phyloP scores from a whole-genome alignment of 1,284 basidiomycete species.

The Trametes hirsuta region DNA sequence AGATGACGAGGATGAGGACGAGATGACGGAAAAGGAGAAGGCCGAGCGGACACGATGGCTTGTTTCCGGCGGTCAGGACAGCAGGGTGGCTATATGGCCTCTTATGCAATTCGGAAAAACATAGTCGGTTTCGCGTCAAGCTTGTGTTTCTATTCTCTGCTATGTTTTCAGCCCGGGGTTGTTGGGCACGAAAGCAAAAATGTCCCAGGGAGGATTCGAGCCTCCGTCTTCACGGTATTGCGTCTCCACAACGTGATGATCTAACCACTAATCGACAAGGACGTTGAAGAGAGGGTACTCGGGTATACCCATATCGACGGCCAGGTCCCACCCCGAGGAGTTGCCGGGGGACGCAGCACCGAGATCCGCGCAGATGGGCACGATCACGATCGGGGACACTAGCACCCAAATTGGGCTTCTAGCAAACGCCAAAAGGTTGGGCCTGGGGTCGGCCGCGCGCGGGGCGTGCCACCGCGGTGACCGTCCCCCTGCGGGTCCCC shows the following conservation, averaged over 20 bases:
- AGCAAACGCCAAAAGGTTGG: conserved; percentile 13
- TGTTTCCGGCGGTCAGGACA: conserved; percentile 73
- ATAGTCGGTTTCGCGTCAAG: neutral
- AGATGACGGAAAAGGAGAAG: conserved; percentile 55
- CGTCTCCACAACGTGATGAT: conserved; percentile 26
- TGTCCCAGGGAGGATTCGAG: conserved; percentile 27
- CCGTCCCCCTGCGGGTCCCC: neutral
- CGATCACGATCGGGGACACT: neutral
- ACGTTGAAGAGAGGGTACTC: neutral
- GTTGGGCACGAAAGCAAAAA: neutral
- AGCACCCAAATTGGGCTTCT: neutral
- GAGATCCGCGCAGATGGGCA: neutral
- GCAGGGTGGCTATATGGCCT: conserved; percentile 77
- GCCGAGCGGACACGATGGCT: conserved; percentile 66
- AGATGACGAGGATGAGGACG: conserved; percentile 53
- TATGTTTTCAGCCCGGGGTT: too few relatives aligned
- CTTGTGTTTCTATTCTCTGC: too few relatives aligned
- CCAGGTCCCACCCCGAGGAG: neutral
- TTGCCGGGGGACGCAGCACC: neutral
- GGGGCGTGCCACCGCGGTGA: neutral
- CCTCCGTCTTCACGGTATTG: conserved; percentile 24
- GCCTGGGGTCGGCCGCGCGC: neutral
- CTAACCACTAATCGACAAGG: conserved; percentile 29
- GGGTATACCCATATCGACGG: neutral
- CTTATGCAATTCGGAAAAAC: conserved; percentile 67